Percentiles rank a stretch among this genome's conserved stretches.
Conservation (phyloP, 73 alveolate genomes). For the Durusdinium trenchii region DNA sequence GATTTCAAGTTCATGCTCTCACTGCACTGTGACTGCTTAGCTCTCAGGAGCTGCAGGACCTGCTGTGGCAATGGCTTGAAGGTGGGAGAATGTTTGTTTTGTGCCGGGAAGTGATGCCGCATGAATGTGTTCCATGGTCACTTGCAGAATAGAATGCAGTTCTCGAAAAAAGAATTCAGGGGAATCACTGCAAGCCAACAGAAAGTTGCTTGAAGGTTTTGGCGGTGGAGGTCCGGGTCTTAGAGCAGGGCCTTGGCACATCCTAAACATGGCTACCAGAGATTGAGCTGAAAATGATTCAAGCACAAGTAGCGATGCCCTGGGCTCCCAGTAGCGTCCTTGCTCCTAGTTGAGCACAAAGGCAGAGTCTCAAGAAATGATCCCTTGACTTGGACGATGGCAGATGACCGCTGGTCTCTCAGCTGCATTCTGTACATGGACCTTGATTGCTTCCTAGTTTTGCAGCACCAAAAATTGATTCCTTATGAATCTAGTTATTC, state of each 20-base stretch:
- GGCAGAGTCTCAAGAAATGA: slow-evolving; percentile 46
- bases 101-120: too few species aligned
- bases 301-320: background rate
- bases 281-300: background rate
- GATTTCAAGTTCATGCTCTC: too few species aligned
- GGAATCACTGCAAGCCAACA: background rate
- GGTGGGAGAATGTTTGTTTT: background rate
- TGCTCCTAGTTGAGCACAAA: background rate
- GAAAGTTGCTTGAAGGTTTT: background rate
- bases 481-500: too few species aligned
- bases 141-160: too few species aligned
- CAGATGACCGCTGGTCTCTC: slow-evolving; percentile 45
- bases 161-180: too few species aligned
- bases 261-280: background rate
- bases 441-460: too few species aligned
- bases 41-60: slow-evolving; percentile 33
- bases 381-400: slow-evolving; percentile 80
- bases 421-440: background rate
- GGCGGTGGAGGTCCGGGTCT: slow-evolving; percentile 41
- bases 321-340: background rate
- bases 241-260: background rate
- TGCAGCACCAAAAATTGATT: too few species aligned
- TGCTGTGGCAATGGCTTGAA: slow-evolving; percentile 62
- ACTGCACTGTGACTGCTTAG: too few species aligned
- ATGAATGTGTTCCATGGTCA: too few species aligned